Base-by-base conservation (phyloP, 768 basidiomycete genomes). In the Lyophyllum atratum region DNA sequence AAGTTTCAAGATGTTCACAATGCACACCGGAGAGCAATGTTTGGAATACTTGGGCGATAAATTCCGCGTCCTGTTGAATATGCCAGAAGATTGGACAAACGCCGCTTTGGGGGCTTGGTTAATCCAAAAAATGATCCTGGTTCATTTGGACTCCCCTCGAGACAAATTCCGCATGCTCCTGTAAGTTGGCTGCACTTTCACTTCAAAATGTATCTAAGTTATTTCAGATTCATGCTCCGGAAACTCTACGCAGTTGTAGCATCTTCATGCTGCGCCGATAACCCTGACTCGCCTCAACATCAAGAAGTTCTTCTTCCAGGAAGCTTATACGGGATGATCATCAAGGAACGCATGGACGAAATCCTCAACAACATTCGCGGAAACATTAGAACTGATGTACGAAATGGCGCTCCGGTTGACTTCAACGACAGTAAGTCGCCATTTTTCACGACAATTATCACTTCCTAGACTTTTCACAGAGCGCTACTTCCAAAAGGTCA, bases 251-350 rank as follows among this genome's bases (percentile, higher is more conserved):
- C 93, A 1, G 77, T 94, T 17, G 95, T 98, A 7, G 95, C 95
- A 4, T 88, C 89, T 42, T 85, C 89, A 42, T 97, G 93, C 63
- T 91, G 90, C 64, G 82, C 90, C 49, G 97, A 99, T 75, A 98
- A 98, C 69, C 95, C 97, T 4, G 97, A 99, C 80, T 98, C 95
- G 1, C 95, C 97, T 57, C 96, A 98, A 69, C 93, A 98, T 68
- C 97, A 99, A 70, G 97, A 99, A 68, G 94, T 96, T 46, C 82
- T 99, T 12, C 85, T 98, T 5, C 97, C 97, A 1, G 97, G 97
- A 28, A 85, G 79, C 62, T 71, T 99, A 22, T 98, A 97, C 69
- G 88, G 87, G 48, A 98, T 96, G 92, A 97, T 98, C 66, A 91
- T 99, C 77, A 98, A 97, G 74, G 97, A 99, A 72, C 86, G 92